These are phyloP conservation scores for Sesbania bispinosa DNA, from an alignment of 306 rosid genomes.

Conservation along the genomic window DNA sequence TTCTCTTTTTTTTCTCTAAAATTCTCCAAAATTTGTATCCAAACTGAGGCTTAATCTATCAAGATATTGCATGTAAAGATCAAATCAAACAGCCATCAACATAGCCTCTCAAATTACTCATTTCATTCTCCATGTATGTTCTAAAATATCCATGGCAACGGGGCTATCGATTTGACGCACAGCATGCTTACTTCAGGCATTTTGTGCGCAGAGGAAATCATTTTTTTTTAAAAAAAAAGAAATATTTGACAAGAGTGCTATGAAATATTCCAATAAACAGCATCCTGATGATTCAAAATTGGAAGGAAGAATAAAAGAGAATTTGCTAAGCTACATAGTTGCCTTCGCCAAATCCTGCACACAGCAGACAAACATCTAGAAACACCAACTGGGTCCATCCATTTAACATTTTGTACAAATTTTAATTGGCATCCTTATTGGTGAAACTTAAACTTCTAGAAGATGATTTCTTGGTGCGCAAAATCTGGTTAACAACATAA, in stretches of 20 bases:
- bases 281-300: conserved; percentile 25
- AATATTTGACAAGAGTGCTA: background rate
- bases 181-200: background rate
- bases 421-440: conserved; percentile 26
- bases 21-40: no score
- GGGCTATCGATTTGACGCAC: background rate
- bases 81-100: no score
- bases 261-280: conserved; percentile 10
- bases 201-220: background rate
- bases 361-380: conserved; percentile 15
- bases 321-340: conserved; percentile 22
- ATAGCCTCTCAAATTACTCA: no score
- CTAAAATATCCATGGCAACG: no score
- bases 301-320: conserved; percentile 1
- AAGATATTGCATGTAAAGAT: no score
- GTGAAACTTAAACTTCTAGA: conserved; percentile 34
- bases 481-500: conserved; percentile 24
- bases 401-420: conserved; percentile 39
- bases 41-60: no score
- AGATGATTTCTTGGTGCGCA: conserved; percentile 22
- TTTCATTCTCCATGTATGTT: no score
- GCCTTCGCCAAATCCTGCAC: conserved; percentile 24
- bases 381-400: conserved; percentile 31
- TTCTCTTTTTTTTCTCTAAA: no score
- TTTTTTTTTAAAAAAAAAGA: no score